These are phyloP conservation scores for Kandelia obovata DNA, from an alignment of 345 rosid species.

Conservation along the genomic window DNA sequence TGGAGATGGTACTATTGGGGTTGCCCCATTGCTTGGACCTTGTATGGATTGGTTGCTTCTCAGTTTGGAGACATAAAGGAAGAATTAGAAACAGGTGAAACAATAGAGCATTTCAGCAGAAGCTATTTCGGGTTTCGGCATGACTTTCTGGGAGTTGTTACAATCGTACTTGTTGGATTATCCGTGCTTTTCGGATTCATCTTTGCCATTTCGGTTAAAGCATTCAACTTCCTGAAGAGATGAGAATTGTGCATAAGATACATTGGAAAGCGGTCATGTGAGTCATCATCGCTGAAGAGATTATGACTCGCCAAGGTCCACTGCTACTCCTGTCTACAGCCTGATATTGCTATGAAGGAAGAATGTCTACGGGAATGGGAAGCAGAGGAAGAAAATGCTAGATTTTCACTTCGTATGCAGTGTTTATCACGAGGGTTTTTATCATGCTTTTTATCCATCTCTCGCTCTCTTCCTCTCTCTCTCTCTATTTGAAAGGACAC, in stretches of 20 bases:
- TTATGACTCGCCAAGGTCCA: no score
- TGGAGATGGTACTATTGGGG: constrained; percentile 74
- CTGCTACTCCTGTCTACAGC: no score
- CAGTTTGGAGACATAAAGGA: constrained; percentile 50
- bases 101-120: constrained; percentile 49
- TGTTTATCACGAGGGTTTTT: no score
- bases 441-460: no score
- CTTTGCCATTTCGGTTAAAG: constrained; percentile 67
- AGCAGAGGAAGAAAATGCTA: no score
- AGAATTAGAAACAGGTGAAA: constrained; percentile 36
- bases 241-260: constrained; percentile 9
- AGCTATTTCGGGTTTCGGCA: constrained; percentile 53
- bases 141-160: constrained; percentile 55
- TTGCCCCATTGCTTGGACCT: constrained; percentile 50
- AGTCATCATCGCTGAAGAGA: no score
- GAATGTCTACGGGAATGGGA: no score
- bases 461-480: no score
- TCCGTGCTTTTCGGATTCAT: constrained; percentile 51
- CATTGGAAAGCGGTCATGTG: no score
- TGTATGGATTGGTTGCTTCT: constrained; percentile 51
- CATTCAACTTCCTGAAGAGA: constrained; percentile 74
- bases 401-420: no score
- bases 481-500: no score
- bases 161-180: constrained; percentile 44
- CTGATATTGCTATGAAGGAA: no score